phyloP scores from a whole-genome alignment of 2,329 filamentous ascomycete genomes.

The Hypoxylon sp. region DNA sequence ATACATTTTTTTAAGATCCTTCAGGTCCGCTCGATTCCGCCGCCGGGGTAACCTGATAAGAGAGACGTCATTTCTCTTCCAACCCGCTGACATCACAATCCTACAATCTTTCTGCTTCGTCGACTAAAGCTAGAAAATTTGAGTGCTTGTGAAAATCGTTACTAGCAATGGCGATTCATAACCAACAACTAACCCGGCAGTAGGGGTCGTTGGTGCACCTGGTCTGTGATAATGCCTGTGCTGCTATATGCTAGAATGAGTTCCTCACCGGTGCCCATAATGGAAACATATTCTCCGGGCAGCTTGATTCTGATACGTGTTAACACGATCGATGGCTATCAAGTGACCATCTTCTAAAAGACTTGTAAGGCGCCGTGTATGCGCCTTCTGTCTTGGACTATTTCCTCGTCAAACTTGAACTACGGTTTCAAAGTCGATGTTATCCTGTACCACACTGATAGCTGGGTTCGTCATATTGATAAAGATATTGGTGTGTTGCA shows the following conservation, averaged over 20 bases:
- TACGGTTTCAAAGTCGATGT: not conserved
- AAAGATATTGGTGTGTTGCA: not conserved
- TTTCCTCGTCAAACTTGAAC: not conserved
- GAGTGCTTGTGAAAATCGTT: not conserved
- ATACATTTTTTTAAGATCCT: not conserved
- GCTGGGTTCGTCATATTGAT: slow-evolving; percentile 2
- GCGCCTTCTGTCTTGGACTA: slow-evolving; percentile 3
- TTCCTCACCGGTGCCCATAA: not conserved
- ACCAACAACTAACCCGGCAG: not conserved
- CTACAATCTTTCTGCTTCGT: not conserved
- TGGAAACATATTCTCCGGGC: not conserved
- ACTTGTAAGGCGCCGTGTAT: not conserved
- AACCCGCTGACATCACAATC: not conserved
- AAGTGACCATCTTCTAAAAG: not conserved
- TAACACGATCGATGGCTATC: slow-evolving; percentile 2
- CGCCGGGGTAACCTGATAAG: not conserved
- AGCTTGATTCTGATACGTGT: not conserved
- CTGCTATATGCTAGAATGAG: slow-evolving; percentile 1
- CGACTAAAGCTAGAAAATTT: not conserved
- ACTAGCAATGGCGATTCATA: not conserved
- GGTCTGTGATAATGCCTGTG: not conserved
- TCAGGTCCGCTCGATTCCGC: not conserved
- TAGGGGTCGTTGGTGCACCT: not conserved
- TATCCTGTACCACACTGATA: not conserved
- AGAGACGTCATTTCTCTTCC: not conserved